Evolutionary conservation across 768 basidiomycete species (phyloP).

Genomic region (Leccinum broughii): DNA sequence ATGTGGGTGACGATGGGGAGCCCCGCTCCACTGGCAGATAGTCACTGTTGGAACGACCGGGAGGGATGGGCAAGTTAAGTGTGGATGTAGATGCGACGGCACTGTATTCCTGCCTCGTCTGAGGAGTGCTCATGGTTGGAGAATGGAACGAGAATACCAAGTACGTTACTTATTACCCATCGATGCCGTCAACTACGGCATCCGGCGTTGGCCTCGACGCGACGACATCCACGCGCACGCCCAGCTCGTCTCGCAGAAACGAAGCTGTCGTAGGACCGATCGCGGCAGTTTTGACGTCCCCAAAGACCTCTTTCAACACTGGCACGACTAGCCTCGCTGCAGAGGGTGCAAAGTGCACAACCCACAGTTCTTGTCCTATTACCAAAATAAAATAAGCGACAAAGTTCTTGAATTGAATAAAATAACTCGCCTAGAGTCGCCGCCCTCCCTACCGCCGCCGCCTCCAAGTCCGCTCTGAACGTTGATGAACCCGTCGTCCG

Average conservation of each 20-base stretch:
- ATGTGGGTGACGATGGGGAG: slow-evolving; percentile 12
- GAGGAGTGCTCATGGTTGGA: slow-evolving; percentile 29
- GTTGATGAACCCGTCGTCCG: slow-evolving; percentile 57
- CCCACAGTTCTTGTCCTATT: slow-evolving; percentile 51
- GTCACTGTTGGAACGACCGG: slow-evolving; percentile 16
- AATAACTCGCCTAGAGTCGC: slow-evolving; percentile 26
- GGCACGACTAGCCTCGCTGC: slow-evolving; percentile 59
- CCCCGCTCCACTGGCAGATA: slow-evolving; percentile 12
- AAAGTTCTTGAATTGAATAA: not conserved
- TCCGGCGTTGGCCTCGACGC: slow-evolving; percentile 58
- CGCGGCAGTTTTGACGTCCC: slow-evolving; percentile 46
- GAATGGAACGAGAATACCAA: not conserved
- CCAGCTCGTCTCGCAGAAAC: slow-evolving; percentile 47
- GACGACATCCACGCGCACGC: slow-evolving; percentile 53
- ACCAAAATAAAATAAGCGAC: not conserved
- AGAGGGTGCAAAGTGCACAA: slow-evolving; percentile 77
- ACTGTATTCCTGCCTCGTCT: slow-evolving; percentile 28
- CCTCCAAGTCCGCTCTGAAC: slow-evolving; percentile 47
- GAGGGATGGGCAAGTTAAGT: slow-evolving; percentile 20
- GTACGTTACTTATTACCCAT: not conserved
- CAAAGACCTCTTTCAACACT: slow-evolving; percentile 46
- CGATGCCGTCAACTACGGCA: slow-evolving; percentile 39
- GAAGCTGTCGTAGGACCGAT: slow-evolving; percentile 69
- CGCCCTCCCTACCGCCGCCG: slow-evolving; percentile 32
- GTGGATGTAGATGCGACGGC: slow-evolving; percentile 27